These are phyloP conservation scores for Phialemoniopsis sp. DNA, from an alignment of 2,329 filamentous ascomycete species.

Conservation along the genomic window DNA sequence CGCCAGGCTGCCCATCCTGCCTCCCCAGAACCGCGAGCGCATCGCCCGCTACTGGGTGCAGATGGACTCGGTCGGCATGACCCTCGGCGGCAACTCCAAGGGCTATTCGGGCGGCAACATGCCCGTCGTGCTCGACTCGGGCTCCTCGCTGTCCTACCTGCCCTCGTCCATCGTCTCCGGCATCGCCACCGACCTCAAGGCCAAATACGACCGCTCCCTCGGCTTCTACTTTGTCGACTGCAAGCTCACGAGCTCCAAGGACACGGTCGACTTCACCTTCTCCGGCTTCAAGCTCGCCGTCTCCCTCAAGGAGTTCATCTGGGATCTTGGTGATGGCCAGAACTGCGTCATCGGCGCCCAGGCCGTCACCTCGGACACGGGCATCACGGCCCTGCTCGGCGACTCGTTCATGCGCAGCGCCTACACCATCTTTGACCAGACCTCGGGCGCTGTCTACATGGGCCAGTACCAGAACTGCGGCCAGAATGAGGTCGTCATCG, in stretches of 20 bases:
- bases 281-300: conserved; percentile 29
- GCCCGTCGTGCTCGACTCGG: conserved; percentile 41
- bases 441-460: conserved; percentile 20
- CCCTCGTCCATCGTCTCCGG: conserved; percentile 34
- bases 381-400: conserved; percentile 17
- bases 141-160: conserved; percentile 44
- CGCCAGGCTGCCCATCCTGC: conserved; percentile 35
- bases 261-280: conserved; percentile 46
- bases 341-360: conserved; percentile 34
- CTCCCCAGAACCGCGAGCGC: conserved; percentile 14
- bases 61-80: conserved; percentile 18
- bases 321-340: conserved; percentile 28
- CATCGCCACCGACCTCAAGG: conserved; percentile 38
- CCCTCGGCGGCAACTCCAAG: conserved; percentile 11
- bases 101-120: conserved; percentile 13
- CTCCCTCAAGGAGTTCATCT: conserved; percentile 43
- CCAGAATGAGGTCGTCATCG: conserved; percentile 19
- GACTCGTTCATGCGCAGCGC: conserved; percentile 24
- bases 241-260: conserved; percentile 23
- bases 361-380: conserved; percentile 12
- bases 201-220: conserved; percentile 23
- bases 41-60: conserved; percentile 28
- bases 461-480: conserved; percentile 25
- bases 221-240: conserved; percentile 43
- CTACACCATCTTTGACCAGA: conserved; percentile 26